A percentile compares a stretch with the other conserved stretches of the same genome.
Conservation (phyloP, 805 yeast genomes). For the Wickerhamomyces rabaulensis region DNA sequence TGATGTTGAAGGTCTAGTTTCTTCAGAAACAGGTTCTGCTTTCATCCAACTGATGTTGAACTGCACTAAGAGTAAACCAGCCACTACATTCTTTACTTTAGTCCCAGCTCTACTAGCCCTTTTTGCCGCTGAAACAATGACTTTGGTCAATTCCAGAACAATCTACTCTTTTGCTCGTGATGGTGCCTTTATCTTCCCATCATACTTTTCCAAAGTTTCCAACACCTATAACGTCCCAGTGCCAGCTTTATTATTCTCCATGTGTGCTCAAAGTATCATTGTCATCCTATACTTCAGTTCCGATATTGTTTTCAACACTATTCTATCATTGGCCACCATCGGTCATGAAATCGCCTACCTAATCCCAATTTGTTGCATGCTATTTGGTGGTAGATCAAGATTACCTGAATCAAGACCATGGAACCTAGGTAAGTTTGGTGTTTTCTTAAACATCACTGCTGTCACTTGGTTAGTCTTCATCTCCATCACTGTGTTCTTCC, state of each 20-base stretch:
- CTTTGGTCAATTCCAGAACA: constrained; percentile 29
- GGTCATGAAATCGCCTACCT: constrained; percentile 29
- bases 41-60: constrained; percentile 21
- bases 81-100: constrained; percentile 21
- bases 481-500: constrained; percentile 22
- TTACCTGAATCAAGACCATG: constrained; percentile 20
- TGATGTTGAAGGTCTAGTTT: constrained; percentile 13
- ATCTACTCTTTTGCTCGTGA: constrained; percentile 32
- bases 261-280: constrained; percentile 22
- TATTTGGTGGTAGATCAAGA: constrained; percentile 20
- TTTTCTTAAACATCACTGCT: constrained; percentile 15
- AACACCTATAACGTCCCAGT: constrained; percentile 25
- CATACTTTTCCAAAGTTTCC: constrained; percentile 23
- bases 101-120: constrained; percentile 22
- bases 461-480: constrained; percentile 19
- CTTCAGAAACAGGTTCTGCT: constrained; percentile 22
- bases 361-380: constrained; percentile 26
- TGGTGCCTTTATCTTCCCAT: constrained; percentile 30
- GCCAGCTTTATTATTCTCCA: constrained; percentile 23
- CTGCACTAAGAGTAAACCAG: constrained; percentile 25
- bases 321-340: constrained; percentile 27
- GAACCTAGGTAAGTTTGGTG: constrained; percentile 21
- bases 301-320: constrained; percentile 29
- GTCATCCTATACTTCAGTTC: constrained; percentile 27
- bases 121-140: constrained; percentile 24